A percentile compares a stretch with the other conserved stretches of the same genome.
phyloP scores from a whole-genome alignment of 148 eudicot genomes.

The Vaccinium darrowii region DNA sequence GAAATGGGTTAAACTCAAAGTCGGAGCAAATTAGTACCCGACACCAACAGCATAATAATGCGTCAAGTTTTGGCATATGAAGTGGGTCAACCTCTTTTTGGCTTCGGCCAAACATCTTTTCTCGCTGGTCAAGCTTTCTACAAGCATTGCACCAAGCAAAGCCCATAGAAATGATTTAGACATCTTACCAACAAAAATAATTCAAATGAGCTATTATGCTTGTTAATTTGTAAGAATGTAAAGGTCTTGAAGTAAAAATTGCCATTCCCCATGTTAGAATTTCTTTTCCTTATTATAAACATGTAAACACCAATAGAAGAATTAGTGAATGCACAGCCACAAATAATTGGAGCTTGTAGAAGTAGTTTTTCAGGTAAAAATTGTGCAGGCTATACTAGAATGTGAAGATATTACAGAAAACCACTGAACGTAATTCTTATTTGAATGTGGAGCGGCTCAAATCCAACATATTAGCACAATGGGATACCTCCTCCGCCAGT shows the following conservation, averaged over 20 bases:
- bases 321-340: not conserved
- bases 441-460: not conserved
- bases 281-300: not conserved
- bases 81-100: no score
- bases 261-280: not conserved
- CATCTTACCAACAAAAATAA: not conserved
- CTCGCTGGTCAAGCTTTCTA: no score
- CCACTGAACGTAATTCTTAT: not conserved
- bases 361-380: not conserved
- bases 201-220: not conserved
- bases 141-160: not conserved
- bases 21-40: not conserved
- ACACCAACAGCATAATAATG: not conserved
- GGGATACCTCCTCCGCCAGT: constrained; percentile 5
- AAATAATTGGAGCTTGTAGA: not conserved
- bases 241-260: not conserved
- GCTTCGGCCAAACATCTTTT: no score
- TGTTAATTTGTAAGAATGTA: not conserved
- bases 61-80: no score
- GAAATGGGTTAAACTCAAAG: not conserved
- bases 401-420: not conserved
- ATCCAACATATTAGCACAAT: not conserved
- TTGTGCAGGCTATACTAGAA: not conserved
- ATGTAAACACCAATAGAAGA: not conserved
- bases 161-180: not conserved